Conservation (phyloP, 2,329 filamentous ascomycete genomes). For the Pseudogymnoascus sp. region DNA sequence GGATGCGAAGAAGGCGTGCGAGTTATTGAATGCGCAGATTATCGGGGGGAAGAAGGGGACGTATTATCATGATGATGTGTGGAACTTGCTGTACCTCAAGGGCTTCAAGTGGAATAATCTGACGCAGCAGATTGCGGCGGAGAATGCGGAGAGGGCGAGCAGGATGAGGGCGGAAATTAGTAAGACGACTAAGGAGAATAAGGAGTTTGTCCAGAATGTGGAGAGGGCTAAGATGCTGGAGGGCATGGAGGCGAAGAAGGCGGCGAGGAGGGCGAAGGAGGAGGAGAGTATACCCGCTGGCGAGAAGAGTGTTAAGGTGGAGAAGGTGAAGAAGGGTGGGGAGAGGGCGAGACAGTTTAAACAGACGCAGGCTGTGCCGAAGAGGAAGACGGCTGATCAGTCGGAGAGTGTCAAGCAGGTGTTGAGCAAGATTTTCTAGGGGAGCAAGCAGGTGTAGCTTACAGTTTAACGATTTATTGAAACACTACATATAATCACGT, state of each 20-base stretch:
- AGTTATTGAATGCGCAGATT: conserved; percentile 67
- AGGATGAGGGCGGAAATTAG: conserved; percentile 72
- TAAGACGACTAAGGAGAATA: conserved; percentile 71
- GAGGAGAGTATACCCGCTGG: conserved; percentile 22
- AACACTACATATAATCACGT: background rate
- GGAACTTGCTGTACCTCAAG: conserved; percentile 74
- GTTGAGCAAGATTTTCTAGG: conserved; percentile 57
- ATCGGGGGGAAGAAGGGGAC: conserved; percentile 79
- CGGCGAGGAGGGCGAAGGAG: conserved; percentile 37
- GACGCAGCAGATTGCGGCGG: conserved; percentile 71
- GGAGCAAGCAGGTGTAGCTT: background rate
- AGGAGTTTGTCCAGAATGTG: conserved; percentile 70
- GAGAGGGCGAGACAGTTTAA: conserved; percentile 51
- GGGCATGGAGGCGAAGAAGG: conserved; percentile 58
- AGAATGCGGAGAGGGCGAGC: conserved; percentile 72
- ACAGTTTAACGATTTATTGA: conserved; percentile 4
- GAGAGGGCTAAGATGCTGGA: conserved; percentile 74
- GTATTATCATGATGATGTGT: conserved; percentile 80
- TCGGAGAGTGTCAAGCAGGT: conserved; percentile 52
- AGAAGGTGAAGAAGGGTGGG: conserved; percentile 25
- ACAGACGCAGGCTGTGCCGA: conserved; percentile 55
- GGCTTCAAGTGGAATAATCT: conserved; percentile 75
- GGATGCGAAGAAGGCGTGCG: conserved; percentile 69
- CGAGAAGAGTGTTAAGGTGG: conserved; percentile 20
- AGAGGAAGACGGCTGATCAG: conserved; percentile 39